Conservation (phyloP, 2,329 filamentous ascomycete species). For the Monilinia aucupariae region DNA sequence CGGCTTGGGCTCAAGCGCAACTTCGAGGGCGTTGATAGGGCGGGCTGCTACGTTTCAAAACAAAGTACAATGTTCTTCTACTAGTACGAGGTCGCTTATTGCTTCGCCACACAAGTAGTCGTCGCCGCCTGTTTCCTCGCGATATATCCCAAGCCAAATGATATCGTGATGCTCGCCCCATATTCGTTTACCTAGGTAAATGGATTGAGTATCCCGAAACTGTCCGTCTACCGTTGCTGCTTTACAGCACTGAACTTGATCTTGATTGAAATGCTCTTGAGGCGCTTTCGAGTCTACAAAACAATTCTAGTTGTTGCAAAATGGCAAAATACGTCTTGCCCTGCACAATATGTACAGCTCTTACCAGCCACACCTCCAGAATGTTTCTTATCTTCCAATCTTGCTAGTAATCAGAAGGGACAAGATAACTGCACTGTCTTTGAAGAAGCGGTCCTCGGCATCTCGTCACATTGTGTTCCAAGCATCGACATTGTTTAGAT, state of each 20-base stretch:
- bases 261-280: not conserved
- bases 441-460: not conserved
- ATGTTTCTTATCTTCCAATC: slow-evolving; percentile 3
- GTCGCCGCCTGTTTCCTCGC: not conserved
- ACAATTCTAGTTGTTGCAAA: not conserved
- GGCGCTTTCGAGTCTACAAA: not conserved
- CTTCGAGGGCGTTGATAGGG: slow-evolving; percentile 7
- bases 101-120: slow-evolving; percentile 12
- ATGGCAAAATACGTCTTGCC: not conserved
- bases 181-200: not conserved
- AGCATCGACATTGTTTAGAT: not conserved
- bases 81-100: not conserved
- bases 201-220: not conserved
- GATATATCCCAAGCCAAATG: not conserved
- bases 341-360: not conserved
- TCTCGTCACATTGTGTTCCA: slow-evolving; percentile 1
- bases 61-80: not conserved
- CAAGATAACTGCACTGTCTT: not conserved
- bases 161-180: not conserved
- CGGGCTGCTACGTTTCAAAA: slow-evolving; percentile 5
- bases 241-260: not conserved
- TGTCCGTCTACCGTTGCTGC: not conserved
- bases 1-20: not conserved
- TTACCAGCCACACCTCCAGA: slow-evolving; percentile 8
- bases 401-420: not conserved